phyloP scores from a whole-genome alignment of 371 early-diverging fungal species.

The Choanephora cucurbitarum region DNA sequence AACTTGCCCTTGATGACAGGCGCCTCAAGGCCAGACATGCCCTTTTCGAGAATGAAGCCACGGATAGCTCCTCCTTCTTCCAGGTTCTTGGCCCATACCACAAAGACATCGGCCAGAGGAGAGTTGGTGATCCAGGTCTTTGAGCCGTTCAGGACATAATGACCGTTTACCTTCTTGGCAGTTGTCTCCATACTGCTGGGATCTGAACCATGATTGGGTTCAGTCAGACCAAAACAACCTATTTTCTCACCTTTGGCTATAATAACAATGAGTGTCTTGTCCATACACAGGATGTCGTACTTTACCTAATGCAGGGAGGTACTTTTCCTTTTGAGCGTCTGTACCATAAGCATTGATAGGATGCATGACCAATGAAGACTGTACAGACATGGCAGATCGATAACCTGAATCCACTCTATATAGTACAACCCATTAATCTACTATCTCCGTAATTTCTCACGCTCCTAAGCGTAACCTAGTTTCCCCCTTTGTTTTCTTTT shows the following conservation, averaged over 20 bases:
- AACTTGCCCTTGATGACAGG: conserved; percentile 96
- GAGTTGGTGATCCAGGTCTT: conserved; percentile 99
- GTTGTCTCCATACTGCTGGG: conserved; percentile 93
- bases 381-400: conserved; percentile 98
- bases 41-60: conserved; percentile 94
- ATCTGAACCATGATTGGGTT: conserved; percentile 98
- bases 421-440: too few relatives aligned
- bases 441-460: conserved; percentile 1
- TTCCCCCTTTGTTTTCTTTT: background rate
- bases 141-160: conserved; percentile 85
- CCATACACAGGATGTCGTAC: too few relatives aligned
- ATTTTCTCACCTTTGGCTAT: conserved; percentile 87
- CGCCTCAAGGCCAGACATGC: conserved; percentile 84
- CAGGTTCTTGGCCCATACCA: conserved; percentile 95
- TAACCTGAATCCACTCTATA: conserved; percentile 92
- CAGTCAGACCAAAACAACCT: conserved; percentile 96
- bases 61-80: conserved; percentile 86
- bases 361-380: conserved; percentile 97
- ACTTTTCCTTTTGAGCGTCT: conserved; percentile 89
- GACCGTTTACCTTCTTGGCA: conserved; percentile 76
- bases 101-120: conserved; percentile 96
- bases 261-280: too few relatives aligned
- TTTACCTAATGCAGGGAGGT: conserved; percentile 85
- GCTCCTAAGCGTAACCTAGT: background rate
- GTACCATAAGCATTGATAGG: conserved; percentile 96